These are phyloP conservation scores for Cryphonectria nitschkei DNA, from an alignment of 2,329 filamentous ascomycete species.

Conservation along the genomic window DNA sequence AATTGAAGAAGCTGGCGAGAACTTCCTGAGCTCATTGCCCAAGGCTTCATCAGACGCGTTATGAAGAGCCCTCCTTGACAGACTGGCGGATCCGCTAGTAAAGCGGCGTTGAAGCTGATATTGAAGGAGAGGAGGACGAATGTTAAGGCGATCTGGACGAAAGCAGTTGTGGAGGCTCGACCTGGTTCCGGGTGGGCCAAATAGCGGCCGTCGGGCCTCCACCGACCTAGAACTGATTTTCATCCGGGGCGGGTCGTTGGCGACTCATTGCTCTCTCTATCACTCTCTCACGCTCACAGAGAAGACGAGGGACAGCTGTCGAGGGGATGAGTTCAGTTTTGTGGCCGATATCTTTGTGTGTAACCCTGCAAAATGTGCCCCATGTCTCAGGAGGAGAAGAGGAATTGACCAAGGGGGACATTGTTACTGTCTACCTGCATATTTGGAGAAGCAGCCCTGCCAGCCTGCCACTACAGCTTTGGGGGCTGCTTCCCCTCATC, in stretches of 20 bases:
- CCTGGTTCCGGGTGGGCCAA: constrained; percentile 9
- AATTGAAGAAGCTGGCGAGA: background rate
- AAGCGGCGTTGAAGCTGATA: background rate
- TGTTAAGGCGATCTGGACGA: background rate
- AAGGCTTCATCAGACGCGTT: background rate
- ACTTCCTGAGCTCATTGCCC: too few species aligned
- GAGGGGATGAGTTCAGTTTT: background rate
- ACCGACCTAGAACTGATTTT: constrained; percentile 23
- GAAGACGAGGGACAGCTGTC: background rate
- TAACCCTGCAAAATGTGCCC: background rate
- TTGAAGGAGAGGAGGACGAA: background rate
- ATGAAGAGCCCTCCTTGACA: background rate
- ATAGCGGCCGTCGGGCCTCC: constrained; percentile 21
- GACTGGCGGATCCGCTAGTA: background rate
- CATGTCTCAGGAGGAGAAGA: background rate
- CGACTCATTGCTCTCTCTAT: background rate
- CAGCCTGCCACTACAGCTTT: background rate
- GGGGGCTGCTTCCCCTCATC: background rate
- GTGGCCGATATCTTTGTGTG: background rate
- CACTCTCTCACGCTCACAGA: background rate
- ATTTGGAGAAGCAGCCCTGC: background rate
- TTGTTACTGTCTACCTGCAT: background rate
- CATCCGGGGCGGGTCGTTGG: constrained; percentile 26
- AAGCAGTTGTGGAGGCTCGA: background rate
- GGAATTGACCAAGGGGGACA: background rate